phyloP scores from a whole-genome alignment of 2,329 filamentous ascomycete species.

The Cladosporium sp. region DNA sequence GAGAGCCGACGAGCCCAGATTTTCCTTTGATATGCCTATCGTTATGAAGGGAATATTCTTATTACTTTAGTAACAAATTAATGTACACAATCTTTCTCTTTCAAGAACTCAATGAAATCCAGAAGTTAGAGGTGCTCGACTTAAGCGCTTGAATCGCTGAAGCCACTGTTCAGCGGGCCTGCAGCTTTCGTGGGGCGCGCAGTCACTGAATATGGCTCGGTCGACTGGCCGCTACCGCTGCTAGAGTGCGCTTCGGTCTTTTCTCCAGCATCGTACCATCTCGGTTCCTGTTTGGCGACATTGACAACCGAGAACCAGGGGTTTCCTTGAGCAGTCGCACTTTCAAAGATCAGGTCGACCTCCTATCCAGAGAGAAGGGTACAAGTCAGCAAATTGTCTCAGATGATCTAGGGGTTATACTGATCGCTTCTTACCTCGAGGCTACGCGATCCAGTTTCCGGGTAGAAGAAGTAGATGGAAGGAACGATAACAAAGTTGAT shows the following conservation, averaged over 20 bases:
- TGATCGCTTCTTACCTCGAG: too few relatives aligned
- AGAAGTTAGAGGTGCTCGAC: too few relatives aligned
- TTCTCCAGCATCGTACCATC: conserved; percentile 7
- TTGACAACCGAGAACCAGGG: conserved; percentile 10
- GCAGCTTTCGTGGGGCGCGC: background rate
- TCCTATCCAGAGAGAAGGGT: too few relatives aligned
- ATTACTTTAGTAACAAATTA: too few relatives aligned
- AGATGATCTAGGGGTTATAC: too few relatives aligned
- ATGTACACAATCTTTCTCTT: too few relatives aligned
- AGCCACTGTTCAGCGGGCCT: background rate
- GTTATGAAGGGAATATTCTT: too few relatives aligned
- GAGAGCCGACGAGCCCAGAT: too few relatives aligned
- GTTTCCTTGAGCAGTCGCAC: background rate
- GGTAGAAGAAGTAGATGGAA: conserved; percentile 15
- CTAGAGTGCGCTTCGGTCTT: conserved; percentile 1
- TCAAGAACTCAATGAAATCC: too few relatives aligned
- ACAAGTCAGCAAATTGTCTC: too few relatives aligned
- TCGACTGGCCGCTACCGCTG: background rate
- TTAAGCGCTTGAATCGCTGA: too few relatives aligned
- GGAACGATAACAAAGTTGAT: conserved; percentile 36
- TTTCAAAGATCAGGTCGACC: conserved; percentile 15
- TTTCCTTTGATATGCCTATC: too few relatives aligned
- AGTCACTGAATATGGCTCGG: background rate
- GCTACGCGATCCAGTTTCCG: conserved; percentile 13
- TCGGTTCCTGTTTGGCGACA: conserved; percentile 7